phyloP scores from a whole-genome alignment of 345 rosid genomes.

The Trapa bicornis region DNA sequence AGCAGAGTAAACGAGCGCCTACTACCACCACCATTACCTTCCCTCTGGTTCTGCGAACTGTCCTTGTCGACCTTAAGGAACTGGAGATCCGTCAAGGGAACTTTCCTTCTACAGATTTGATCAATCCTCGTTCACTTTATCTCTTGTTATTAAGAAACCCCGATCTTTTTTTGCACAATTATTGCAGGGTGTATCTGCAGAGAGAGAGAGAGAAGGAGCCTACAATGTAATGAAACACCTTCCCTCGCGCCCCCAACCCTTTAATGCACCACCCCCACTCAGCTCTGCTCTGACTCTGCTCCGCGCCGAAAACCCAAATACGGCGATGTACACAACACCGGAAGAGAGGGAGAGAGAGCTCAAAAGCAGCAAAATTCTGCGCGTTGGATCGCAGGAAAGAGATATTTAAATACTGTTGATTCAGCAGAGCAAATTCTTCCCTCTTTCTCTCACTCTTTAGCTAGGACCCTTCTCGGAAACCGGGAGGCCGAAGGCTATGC shows the following conservation, averaged over 20 bases:
- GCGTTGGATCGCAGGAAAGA: not conserved
- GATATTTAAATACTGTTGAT: not conserved
- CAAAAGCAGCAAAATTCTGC: constrained; percentile 22
- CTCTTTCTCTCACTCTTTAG: not conserved
- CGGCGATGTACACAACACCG: constrained; percentile 10
- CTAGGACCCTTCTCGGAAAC: not conserved
- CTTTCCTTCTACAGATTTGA: not conserved
- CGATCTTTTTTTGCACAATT: too few relatives aligned
- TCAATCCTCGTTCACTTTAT: not conserved
- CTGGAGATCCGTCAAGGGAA: not conserved
- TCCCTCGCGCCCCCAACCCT: constrained; percentile 2
- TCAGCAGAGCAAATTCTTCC: not conserved
- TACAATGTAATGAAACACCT: not conserved
- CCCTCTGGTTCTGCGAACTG: not conserved
- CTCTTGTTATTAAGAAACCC: too few relatives aligned
- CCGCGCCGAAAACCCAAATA: constrained; percentile 11
- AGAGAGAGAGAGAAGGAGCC: too few relatives aligned
- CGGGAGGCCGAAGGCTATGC: not conserved
- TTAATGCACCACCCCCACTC: constrained; percentile 14
- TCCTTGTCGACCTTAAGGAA: not conserved
- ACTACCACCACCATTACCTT: not conserved
- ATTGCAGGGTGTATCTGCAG: too few relatives aligned
- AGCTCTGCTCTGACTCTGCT: too few relatives aligned
- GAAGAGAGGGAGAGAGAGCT: constrained; percentile 12
- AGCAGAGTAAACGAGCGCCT: too few relatives aligned